These are phyloP conservation scores for Biancaea sappan DNA, from an alignment of 306 rosid species.

Conservation along the genomic window DNA sequence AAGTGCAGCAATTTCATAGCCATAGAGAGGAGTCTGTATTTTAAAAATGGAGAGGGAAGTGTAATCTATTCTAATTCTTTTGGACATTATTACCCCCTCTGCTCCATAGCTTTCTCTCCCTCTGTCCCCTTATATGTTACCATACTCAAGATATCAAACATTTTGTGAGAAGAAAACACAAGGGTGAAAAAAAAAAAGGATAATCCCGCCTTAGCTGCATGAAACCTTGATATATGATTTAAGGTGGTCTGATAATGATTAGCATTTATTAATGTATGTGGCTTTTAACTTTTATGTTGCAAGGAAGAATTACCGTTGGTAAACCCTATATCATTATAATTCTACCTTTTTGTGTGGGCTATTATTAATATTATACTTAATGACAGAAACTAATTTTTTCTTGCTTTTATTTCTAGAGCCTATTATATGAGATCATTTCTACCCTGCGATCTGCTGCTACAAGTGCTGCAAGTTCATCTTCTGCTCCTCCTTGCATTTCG, in stretches of 20 bases:
- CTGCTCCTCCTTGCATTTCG: slow-evolving; percentile 59
- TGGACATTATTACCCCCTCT: no score
- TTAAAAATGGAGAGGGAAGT: no score
- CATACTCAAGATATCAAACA: not conserved
- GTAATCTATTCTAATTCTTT: no score
- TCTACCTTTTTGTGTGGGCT: slow-evolving; percentile 18
- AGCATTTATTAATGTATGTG: not conserved
- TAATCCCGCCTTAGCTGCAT: not conserved
- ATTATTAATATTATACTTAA: slow-evolving; percentile 12
- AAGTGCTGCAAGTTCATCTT: slow-evolving; percentile 83
- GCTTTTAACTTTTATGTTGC: slow-evolving; percentile 2
- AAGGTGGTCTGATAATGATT: not conserved
- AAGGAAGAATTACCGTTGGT: not conserved
- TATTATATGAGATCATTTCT: slow-evolving; percentile 69
- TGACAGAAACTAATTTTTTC: slow-evolving; percentile 16
- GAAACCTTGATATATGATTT: slow-evolving; percentile 8
- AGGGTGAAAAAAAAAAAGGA: not conserved
- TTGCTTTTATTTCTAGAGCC: slow-evolving; percentile 51
- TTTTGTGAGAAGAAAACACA: not conserved
- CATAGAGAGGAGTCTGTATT: no score
- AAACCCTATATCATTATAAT: not conserved
- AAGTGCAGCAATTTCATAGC: no score
- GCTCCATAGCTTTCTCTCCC: no score
- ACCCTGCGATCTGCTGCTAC: slow-evolving; percentile 58
- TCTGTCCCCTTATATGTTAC: no score